Evolutionary conservation across 73 alveolate genomes (phyloP).

Genomic region (Durusdinium trenchii): DNA sequence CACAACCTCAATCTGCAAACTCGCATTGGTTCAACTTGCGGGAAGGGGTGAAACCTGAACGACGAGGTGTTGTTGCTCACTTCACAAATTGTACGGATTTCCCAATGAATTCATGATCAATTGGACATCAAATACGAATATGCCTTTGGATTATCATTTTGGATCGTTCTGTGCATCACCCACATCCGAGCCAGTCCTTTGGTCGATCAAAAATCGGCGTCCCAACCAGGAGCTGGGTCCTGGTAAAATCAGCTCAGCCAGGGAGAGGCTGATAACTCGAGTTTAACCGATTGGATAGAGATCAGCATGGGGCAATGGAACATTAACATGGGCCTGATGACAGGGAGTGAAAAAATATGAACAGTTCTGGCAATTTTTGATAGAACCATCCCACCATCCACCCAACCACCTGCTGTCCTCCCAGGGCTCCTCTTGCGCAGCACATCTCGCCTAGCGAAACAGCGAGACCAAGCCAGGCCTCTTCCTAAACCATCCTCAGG

Average conservation of each 20-base stretch:
- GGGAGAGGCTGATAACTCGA: background rate
- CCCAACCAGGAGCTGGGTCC: slow-evolving; percentile 89
- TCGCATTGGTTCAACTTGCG: background rate
- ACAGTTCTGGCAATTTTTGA: background rate
- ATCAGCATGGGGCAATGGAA: too few species aligned
- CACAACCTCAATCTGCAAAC: too few species aligned
- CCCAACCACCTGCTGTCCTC: background rate
- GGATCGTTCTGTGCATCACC: background rate
- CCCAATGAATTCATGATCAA: background rate
- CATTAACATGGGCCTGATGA: too few species aligned
- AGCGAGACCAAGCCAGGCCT: too few species aligned
- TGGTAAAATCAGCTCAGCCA: background rate
- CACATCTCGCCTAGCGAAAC: slow-evolving; percentile 21
- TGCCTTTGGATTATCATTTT: background rate
- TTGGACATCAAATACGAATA: background rate
- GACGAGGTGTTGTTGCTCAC: background rate
- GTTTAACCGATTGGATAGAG: background rate
- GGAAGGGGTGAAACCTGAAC: background rate
- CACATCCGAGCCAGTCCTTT: background rate
- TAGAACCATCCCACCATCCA: background rate
- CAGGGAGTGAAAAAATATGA: background rate
- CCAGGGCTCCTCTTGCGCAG: slow-evolving; percentile 53
- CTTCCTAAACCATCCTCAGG: too few species aligned
- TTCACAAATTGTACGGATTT: too few species aligned
- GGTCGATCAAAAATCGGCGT: slow-evolving; percentile 40